These are phyloP conservation scores for Sporothrix variecibatus DNA, from an alignment of 2,329 filamentous ascomycete species.

Conservation along the genomic window DNA sequence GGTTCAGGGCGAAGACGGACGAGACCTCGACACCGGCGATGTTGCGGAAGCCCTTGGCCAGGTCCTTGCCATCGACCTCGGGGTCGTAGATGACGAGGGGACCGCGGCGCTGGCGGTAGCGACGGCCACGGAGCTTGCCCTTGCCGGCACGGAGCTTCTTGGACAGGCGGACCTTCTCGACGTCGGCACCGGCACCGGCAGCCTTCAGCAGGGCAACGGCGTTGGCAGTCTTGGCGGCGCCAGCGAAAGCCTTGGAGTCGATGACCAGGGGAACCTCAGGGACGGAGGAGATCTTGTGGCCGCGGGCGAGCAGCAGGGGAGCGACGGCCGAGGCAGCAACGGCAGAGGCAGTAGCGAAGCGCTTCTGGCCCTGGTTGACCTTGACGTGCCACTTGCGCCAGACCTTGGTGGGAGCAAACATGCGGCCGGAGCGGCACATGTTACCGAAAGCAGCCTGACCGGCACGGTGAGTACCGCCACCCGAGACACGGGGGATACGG, in stretches of 20 bases:
- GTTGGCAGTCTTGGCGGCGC: slow-evolving; percentile 83
- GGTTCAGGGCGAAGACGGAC: slow-evolving; percentile 91
- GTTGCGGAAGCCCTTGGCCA: slow-evolving; percentile 96
- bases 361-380: slow-evolving; percentile 99
- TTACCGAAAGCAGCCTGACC: slow-evolving; percentile 99
- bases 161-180: slow-evolving; percentile 94
- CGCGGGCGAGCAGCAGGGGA: slow-evolving; percentile 93
- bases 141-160: slow-evolving; percentile 98
- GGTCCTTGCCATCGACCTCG: slow-evolving; percentile 90
- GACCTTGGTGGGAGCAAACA: slow-evolving; percentile 99
- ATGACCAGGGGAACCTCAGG: slow-evolving; percentile 97
- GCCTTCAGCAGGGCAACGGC: slow-evolving; percentile 86
- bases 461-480: slow-evolving; percentile 99
- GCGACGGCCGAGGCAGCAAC: slow-evolving; percentile 94
- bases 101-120: slow-evolving; percentile 95
- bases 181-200: slow-evolving; percentile 83
- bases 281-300: slow-evolving; percentile 89
- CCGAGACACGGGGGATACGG: slow-evolving; percentile 99
- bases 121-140: slow-evolving; percentile 96
- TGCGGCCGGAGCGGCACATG: slow-evolving; percentile 99
- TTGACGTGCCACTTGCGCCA: slow-evolving; percentile 99
- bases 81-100: slow-evolving; percentile 98
- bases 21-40: slow-evolving; percentile 96
- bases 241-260: slow-evolving; percentile 85
- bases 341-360: slow-evolving; percentile 96